Evolutionary conservation across 2,329 filamentous ascomycete species (phyloP), one percentile per base, ranked within the genome.

Genomic region (Seiridium cupressi): DNA sequence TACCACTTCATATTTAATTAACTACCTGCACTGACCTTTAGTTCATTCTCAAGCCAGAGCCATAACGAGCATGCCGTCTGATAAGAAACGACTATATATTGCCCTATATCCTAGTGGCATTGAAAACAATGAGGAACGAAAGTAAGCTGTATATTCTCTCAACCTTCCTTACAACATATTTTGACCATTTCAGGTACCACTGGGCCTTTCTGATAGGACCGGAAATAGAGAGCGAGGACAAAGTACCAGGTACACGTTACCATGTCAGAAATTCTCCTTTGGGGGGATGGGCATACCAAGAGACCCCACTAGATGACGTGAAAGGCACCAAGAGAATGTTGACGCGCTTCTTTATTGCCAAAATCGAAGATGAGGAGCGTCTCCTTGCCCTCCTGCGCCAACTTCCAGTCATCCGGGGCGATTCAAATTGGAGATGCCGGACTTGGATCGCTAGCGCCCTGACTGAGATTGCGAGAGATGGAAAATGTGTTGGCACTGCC

Each of bases 381-480:
- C 69, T 79, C 3, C 36, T 72, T 11, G 55, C 67, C 1, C 72
- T 77, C 35, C 56, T 79, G 4, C 68, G 68, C 18, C 44, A 51
- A 1, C 64, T 71, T 4, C 72, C 74, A 4, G 61, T 79, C 5
- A 60, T 74, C 3, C 68, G 75, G 51, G 61, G 64, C 49, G 70
- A 78, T 47, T 68, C 69, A 5, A 65, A 63, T 48, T 81, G 76
- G 73, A 72, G 70, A n/a, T 79, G 75, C 61, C 72, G 73, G 4
- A 68, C 66, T 3, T 81, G 77, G 78, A 66, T 78, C 5, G 68
- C 64, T 5, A 64, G 73, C 26, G 77, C 69, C 0, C 53, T 81
- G 18, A 49, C 35, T 0, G 69, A 61, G 18, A 66, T 81, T 10
- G 63, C 65, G 18, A 61, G 63, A 4, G 75, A 80, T 60, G 71